phyloP scores from a whole-genome alignment of 352 stramenopile species.

The Phytophthora fragariae region DNA sequence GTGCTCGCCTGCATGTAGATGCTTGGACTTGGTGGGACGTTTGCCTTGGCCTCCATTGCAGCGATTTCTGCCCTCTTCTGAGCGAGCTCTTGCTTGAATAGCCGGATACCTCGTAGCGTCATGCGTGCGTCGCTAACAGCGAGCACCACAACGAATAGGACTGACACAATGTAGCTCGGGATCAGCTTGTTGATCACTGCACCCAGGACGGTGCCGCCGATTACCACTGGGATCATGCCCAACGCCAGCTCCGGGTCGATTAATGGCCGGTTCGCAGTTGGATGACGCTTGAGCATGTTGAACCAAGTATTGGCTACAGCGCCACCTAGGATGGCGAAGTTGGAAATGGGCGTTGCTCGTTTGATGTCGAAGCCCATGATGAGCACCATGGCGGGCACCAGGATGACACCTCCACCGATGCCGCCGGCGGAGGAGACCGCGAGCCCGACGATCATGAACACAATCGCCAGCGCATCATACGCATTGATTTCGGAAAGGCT shows the following conservation, averaged over 20 bases:
- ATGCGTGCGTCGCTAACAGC: slow-evolving; percentile 34
- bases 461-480: slow-evolving; percentile 47
- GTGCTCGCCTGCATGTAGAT: slow-evolving; percentile 11
- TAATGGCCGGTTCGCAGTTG: slow-evolving; percentile 50
- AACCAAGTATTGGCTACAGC: slow-evolving; percentile 61
- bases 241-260: slow-evolving; percentile 59
- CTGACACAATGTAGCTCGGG: slow-evolving; percentile 58
- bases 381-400: slow-evolving; percentile 59
- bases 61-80: slow-evolving; percentile 23
- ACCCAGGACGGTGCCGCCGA: slow-evolving; percentile 57
- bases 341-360: slow-evolving; percentile 56
- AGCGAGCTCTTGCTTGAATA: slow-evolving; percentile 41
- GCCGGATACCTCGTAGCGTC: slow-evolving; percentile 16
- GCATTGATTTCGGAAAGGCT: slow-evolving; percentile 44
- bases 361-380: slow-evolving; percentile 71
- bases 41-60: not conserved
- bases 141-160: slow-evolving; percentile 55
- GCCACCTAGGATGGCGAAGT: slow-evolving; percentile 65
- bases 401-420: slow-evolving; percentile 54
- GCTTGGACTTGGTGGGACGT: slow-evolving; percentile 9
- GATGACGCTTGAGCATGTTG: slow-evolving; percentile 61
- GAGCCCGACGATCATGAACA: slow-evolving; percentile 51
- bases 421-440: slow-evolving; percentile 49
- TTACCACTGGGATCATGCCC: slow-evolving; percentile 64
- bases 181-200: slow-evolving; percentile 63